Percentiles rank a stretch among this genome's conserved stretches.
Evolutionary conservation across 768 basidiomycete species (phyloP).

Genomic region (Suillus occidentalis): DNA sequence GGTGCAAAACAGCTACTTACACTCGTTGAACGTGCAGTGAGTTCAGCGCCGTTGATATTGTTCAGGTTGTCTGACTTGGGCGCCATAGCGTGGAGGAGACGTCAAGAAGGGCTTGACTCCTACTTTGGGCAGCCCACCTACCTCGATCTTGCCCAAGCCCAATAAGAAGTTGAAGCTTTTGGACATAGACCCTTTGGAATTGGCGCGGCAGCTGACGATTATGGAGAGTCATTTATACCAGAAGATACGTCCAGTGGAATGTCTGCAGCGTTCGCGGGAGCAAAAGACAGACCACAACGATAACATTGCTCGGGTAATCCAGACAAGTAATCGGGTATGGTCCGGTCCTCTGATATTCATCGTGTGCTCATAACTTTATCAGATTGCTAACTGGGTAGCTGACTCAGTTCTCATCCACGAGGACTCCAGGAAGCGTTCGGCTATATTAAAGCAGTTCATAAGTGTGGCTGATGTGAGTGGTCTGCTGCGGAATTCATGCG

Average conservation of each 20-base stretch:
- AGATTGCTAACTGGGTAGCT: constrained; percentile 95
- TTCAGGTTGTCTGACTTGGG: constrained; percentile 14
- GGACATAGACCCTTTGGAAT: constrained; percentile 86
- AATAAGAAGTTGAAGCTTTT: constrained; percentile 74
- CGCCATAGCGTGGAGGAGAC: constrained; percentile 51
- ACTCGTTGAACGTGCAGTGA: constrained; percentile 77
- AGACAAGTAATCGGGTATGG: constrained; percentile 81
- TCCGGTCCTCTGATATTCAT: not conserved
- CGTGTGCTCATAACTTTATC: constrained; percentile 6
- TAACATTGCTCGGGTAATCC: constrained; percentile 85
- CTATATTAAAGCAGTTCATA: constrained; percentile 87
- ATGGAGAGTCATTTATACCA: constrained; percentile 87
- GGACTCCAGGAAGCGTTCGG: constrained; percentile 81
- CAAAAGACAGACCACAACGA: constrained; percentile 72
- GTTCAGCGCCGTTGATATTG: constrained; percentile 30
- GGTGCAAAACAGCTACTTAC: constrained; percentile 75
- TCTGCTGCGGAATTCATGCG: not conserved
- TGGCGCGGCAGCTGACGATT: constrained; percentile 91
- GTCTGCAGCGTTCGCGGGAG: constrained; percentile 80
- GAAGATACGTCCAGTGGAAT: constrained; percentile 88
- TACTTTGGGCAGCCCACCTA: constrained; percentile 61
- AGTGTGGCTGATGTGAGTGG: constrained; percentile 81
- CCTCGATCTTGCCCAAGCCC: constrained; percentile 72
- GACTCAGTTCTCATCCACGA: constrained; percentile 79
- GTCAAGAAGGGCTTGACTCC: constrained; percentile 56